Evolutionary conservation across 805 yeast species (phyloP).

Genomic region (Yamadazyma laniorum): DNA sequence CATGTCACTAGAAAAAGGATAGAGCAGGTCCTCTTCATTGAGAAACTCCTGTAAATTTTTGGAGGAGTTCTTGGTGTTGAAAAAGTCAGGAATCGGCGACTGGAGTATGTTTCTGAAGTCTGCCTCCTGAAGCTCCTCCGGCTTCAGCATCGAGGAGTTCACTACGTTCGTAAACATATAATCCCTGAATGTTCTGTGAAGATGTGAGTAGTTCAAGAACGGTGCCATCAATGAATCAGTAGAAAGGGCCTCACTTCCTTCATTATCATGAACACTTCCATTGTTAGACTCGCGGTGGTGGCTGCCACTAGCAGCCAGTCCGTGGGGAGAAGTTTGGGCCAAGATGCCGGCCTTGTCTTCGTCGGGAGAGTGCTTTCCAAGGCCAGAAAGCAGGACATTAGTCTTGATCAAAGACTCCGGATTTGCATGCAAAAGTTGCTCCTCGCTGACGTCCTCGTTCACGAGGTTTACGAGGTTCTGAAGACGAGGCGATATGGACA

Average conservation of each 20-base stretch:
- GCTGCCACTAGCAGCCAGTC: no score
- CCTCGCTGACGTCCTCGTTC: neutral
- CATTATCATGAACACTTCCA: no score
- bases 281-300: no score
- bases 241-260: neutral
- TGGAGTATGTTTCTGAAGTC: slow-evolving; percentile 14
- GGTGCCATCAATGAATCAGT: slow-evolving; percentile 14
- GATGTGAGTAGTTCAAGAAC: slow-evolving; percentile 20
- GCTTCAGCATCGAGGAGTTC: slow-evolving; percentile 1
- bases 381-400: no score
- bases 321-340: no score
- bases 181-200: slow-evolving; percentile 35
- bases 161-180: slow-evolving; percentile 37
- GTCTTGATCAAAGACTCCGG: no score
- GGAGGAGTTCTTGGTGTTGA: slow-evolving; percentile 4
- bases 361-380: neutral
- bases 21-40: slow-evolving; percentile 12
- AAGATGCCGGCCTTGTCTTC: no score
- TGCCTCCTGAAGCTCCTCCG: slow-evolving; percentile 9
- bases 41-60: slow-evolving; percentile 13
- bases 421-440: no score
- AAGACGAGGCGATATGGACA: slow-evolving; percentile 9
- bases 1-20: slow-evolving; percentile 21
- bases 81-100: slow-evolving; percentile 11
- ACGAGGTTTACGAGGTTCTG: slow-evolving; percentile 11